Base-by-base conservation (phyloP, 148 eudicot species). In the Dianthus caryophyllus region DNA sequence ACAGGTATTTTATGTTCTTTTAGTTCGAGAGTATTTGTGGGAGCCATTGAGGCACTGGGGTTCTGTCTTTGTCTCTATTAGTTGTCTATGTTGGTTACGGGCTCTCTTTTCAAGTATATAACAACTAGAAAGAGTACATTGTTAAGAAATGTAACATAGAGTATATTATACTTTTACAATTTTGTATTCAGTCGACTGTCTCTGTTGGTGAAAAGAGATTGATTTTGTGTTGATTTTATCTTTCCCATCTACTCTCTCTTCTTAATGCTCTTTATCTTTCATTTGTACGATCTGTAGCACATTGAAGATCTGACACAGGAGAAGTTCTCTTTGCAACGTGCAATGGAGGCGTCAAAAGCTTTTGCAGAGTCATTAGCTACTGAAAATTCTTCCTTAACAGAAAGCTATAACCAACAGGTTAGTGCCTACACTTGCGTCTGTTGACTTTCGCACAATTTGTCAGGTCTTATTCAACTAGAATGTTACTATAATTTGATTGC, bases 251-350 rank as follows among this genome's bases (percentile, higher is more conserved):
- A 14, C 9, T 22, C 65, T 61, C 48, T 61, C 49, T 61, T 18
- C 1, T 5, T 24, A 59, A 31, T 41, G n/a, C 22, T 17, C 54
- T 57, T 59, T 50, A n/a, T 33, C 38, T 66, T 33, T 51, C 38
- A 70, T 52, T 78, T 65, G 39, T 47, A 54, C 49, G 38, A 39
- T 31, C 52, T 65, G 72, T 88, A 94, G 99, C 93, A 94, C 80
- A 94, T 94, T 78, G 99, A 94, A 87, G 99, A 94, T 77, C 76
- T 94, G 76, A 94, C 97, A 4, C 99, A 90, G 72, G 99, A 90
- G 60, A 94, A 89, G 77, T 94, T 88, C 72, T 84, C 99, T 26
- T 73, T 94, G 85, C 99, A 94, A 80, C 90, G 99, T 70, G 80
- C 99, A 66, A 79, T 94, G 74, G 99, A 94, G 53, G 92, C 93